A percentile compares a stretch with the other conserved stretches of the same genome.
Conservation (phyloP, 2,329 filamentous ascomycete genomes). For the Diplodia scrobiculata region DNA sequence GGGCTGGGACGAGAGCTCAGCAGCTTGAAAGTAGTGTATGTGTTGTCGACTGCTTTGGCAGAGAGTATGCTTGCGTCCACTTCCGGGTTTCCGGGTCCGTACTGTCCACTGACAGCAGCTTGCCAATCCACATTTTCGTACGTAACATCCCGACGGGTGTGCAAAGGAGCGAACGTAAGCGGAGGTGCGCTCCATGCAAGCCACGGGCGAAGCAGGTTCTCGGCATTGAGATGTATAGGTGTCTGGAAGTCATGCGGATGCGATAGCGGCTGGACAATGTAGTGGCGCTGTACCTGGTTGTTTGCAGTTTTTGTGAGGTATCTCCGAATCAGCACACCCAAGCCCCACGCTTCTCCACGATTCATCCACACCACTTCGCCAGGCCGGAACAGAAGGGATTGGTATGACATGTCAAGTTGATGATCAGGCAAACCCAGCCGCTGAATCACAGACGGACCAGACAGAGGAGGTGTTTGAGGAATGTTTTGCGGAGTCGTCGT, state of each 20-base stretch:
- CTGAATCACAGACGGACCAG: background rate
- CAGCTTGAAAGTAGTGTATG: constrained; percentile 58
- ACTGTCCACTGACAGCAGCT: constrained; percentile 41
- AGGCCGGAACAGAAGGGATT: constrained; percentile 55
- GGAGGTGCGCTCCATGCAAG: constrained; percentile 60
- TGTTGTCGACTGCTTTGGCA: constrained; percentile 58
- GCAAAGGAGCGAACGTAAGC: constrained; percentile 53
- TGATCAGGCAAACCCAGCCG: constrained; percentile 51
- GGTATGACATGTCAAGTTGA: constrained; percentile 52
- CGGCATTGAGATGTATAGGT: constrained; percentile 49
- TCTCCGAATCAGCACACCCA: constrained; percentile 55
- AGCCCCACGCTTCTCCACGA: constrained; percentile 56
- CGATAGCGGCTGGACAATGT: constrained; percentile 54
- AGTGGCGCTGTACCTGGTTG: constrained; percentile 39
- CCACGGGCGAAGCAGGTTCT: constrained; percentile 57
- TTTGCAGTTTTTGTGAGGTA: constrained; percentile 43
- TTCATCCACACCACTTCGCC: constrained; percentile 62
- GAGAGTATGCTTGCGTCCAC: constrained; percentile 62
- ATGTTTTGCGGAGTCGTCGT: background rate
- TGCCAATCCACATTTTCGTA: constrained; percentile 59
- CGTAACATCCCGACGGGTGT: constrained; percentile 44
- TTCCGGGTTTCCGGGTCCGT: constrained; percentile 53
- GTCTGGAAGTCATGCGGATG: constrained; percentile 48
- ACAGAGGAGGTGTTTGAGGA: background rate
- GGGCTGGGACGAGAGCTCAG: constrained; percentile 45